Evolutionary conservation across 2,329 filamentous ascomycete genomes (phyloP).

Genomic region (Neofusicoccum ribis): DNA sequence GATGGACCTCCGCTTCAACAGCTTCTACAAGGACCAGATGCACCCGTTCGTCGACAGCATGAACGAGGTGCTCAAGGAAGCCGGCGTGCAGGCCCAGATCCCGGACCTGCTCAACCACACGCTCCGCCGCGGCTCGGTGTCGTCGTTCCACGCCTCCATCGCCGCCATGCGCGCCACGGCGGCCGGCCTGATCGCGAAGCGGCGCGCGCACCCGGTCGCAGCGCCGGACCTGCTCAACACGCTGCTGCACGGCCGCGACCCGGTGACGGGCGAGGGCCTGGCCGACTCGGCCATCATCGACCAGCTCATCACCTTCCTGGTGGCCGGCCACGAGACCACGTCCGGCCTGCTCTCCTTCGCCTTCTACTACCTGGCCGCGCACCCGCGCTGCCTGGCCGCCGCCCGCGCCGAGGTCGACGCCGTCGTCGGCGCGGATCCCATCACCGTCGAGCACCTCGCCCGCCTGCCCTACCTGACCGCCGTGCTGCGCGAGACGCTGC

Average conservation of each 20-base stretch:
- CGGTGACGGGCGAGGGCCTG: constrained; percentile 60
- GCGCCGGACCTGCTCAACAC: constrained; percentile 63
- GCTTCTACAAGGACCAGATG: constrained; percentile 37
- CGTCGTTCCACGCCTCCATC: constrained; percentile 31
- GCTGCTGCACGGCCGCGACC: constrained; percentile 60
- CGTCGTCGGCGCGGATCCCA: constrained; percentile 49
- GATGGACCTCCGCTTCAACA: constrained; percentile 46
- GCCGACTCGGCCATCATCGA: constrained; percentile 63
- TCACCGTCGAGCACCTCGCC: constrained; percentile 51
- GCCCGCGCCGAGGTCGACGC: constrained; percentile 56
- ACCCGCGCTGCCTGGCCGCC: too few species aligned
- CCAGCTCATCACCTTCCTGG: constrained; percentile 69
- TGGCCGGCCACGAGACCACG: constrained; percentile 49
- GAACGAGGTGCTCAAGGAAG: constrained; percentile 38
- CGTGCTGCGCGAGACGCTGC: constrained; percentile 56
- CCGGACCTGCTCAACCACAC: constrained; percentile 29
- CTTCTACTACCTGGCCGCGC: constrained; percentile 49
- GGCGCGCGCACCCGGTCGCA: constrained; percentile 54
- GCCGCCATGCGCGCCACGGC: constrained; percentile 55
- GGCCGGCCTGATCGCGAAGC: constrained; percentile 57
- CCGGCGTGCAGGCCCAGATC: constrained; percentile 34
- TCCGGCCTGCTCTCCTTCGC: constrained; percentile 42
- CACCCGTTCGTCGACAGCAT: constrained; percentile 42
- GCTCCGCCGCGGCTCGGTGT: too few species aligned
- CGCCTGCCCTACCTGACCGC: constrained; percentile 57